Evolutionary conservation across 2,329 filamentous ascomycete species (phyloP), one percentile per base, ranked within the genome.

Genomic region (Clonostachys rosea): DNA sequence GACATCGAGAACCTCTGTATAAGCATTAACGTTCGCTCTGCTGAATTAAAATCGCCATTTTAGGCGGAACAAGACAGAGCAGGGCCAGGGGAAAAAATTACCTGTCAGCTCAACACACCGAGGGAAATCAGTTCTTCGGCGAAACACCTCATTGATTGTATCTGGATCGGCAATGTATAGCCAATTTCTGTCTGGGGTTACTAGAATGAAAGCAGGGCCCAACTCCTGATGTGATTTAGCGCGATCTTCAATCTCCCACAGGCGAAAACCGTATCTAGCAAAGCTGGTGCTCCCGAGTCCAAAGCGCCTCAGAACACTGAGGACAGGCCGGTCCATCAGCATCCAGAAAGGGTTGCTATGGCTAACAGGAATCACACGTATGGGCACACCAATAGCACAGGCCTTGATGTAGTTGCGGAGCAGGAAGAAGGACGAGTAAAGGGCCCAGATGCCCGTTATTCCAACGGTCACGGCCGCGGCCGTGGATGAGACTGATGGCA

Each of bases 331-430:
- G 43, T 63, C 60, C 1, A 61, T n/a, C 0, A 65, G 46, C 3
- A 50, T 36, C 63, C 64, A 67, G 14, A 65, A 50, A 1, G 59
- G 56, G 20, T 66, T 65, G 20, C 54, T 45, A 7, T 55, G 62
- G 46, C 54, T 56, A 46, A 66, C 56, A 13, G 58, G 61, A 8
- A 66, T 59, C 37, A 65, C 33, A 11, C 60, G 59, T 9, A 65
- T 54, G 16, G 60, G 63, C 2, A 63, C 44, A n/a, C 62, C 61
- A 14, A 63, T 56, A 6, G 46, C 57, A 39, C 56, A 54, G 12
- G 62, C 63, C 39, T 35, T 34, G 17, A 16, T 14, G 40, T 47
- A 47, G 18, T 47, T 47, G n/a, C 45, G 40, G 24, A 34, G 14
- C 30, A 47, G n/a, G 40, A 24, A 46, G 36, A 24, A 35, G 9